Conservation (phyloP, 805 yeast species). For the Allodekkera sacchari region DNA sequence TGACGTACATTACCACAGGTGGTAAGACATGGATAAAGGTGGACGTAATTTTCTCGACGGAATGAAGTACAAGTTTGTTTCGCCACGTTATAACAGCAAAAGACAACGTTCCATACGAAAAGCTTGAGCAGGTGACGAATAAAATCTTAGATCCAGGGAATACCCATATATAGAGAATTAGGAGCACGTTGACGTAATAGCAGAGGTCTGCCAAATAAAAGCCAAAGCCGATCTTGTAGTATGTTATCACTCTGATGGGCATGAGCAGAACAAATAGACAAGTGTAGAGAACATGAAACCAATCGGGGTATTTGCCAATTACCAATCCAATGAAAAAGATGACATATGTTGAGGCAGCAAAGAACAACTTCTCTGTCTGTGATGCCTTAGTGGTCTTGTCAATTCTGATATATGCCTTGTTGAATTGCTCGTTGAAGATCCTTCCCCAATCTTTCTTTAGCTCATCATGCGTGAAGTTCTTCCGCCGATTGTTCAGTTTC, state of each 20-base stretch:
- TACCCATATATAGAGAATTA: constrained; percentile 71
- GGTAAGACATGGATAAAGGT: constrained; percentile 89
- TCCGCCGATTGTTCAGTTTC: constrained; percentile 17
- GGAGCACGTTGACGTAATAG: constrained; percentile 74
- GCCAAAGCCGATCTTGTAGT: constrained; percentile 70
- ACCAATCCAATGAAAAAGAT: constrained; percentile 67
- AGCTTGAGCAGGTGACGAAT: constrained; percentile 77
- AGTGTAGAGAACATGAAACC: constrained; percentile 72
- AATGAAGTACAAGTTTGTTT: constrained; percentile 84
- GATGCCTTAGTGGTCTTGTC: constrained; percentile 33
- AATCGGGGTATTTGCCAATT: constrained; percentile 69
- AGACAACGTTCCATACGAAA: constrained; percentile 80
- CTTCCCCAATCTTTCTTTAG: constrained; percentile 20
- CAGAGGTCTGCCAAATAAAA: constrained; percentile 90
- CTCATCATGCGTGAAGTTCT: constrained; percentile 17
- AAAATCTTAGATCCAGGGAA: constrained; percentile 66
- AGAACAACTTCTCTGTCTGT: constrained; percentile 69
- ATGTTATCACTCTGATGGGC: constrained; percentile 81
- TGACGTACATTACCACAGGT: constrained; percentile 77
- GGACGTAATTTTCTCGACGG: constrained; percentile 86
- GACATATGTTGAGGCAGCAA: constrained; percentile 59
- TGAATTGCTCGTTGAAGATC: constrained; percentile 22
- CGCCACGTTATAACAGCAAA: constrained; percentile 96
- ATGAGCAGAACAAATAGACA: constrained; percentile 49
- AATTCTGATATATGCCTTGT: constrained; percentile 29